Evolutionary conservation across 1,139 yeast genomes (phyloP).

Genomic region (Suhomyces yuchorum): DNA sequence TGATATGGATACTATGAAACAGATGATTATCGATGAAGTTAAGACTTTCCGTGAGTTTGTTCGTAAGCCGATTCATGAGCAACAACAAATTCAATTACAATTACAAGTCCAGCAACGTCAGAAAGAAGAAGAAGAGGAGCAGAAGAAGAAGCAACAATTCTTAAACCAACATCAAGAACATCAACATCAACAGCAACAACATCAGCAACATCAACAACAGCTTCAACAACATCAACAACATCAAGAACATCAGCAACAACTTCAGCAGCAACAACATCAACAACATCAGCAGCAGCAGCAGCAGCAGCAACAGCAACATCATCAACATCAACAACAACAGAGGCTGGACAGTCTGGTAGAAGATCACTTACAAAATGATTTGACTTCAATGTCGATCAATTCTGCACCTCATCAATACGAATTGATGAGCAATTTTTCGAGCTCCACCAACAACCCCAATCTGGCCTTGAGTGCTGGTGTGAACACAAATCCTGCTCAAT

Average conservation of each 20-base stretch:
- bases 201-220: slow-evolving; percentile 9
- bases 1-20: slow-evolving; percentile 74
- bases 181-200: slow-evolving; percentile 18
- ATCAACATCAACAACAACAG: slow-evolving; percentile 18
- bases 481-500: slow-evolving; percentile 31
- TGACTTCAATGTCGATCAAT: slow-evolving; percentile 14
- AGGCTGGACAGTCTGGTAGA: slow-evolving; percentile 15
- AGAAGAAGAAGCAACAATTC: slow-evolving; percentile 20
- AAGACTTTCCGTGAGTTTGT: slow-evolving; percentile 78
- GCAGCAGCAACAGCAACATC: slow-evolving; percentile 19
- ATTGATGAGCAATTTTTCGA: slow-evolving; percentile 15
- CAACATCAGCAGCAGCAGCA: slow-evolving; percentile 25
- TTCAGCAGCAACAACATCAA: slow-evolving; percentile 39
- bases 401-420: slow-evolving; percentile 19
- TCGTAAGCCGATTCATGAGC: slow-evolving; percentile 71
- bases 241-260: slow-evolving; percentile 59
- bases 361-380: slow-evolving; percentile 10
- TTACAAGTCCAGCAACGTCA: slow-evolving; percentile 38
- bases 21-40: slow-evolving; percentile 82
- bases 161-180: slow-evolving; percentile 18
- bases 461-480: slow-evolving; percentile 32
- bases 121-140: slow-evolving; percentile 26
- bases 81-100: slow-evolving; percentile 51
- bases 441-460: slow-evolving; percentile 11
- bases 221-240: slow-evolving; percentile 26